A percentile compares a stretch with the other conserved stretches of the same genome.
These are phyloP conservation scores for Candida ipomoeae DNA, from an alignment of 805 yeast species.

Conservation along the genomic window DNA sequence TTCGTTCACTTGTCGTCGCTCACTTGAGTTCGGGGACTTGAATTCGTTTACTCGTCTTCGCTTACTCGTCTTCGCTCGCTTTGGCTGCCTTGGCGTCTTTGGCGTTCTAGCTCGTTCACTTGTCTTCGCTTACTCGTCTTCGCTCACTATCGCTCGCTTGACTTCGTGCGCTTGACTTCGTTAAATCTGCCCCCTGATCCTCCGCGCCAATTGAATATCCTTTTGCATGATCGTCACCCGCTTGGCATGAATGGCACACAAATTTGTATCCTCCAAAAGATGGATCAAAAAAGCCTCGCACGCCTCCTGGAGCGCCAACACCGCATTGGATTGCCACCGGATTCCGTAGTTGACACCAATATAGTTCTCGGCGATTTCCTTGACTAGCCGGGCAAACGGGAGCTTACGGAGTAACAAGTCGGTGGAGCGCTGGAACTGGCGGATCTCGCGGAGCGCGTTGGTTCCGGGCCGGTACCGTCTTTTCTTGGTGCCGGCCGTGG, in stretches of 20 bases:
- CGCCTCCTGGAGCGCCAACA: slow-evolving; percentile 76
- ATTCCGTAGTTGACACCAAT: slow-evolving; percentile 52
- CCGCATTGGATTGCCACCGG: slow-evolving; percentile 77
- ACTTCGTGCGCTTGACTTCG: too few species aligned
- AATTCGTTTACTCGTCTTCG: too few species aligned
- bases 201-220: slow-evolving; percentile 75
- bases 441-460: slow-evolving; percentile 61
- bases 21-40: too few species aligned
- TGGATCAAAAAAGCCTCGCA: slow-evolving; percentile 74
- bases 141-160: too few species aligned
- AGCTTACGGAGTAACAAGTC: slow-evolving; percentile 65
- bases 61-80: too few species aligned
- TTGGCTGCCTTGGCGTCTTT: too few species aligned
- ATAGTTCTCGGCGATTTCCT: slow-evolving; percentile 65
- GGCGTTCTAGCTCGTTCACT: too few species aligned
- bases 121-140: too few species aligned
- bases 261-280: slow-evolving; percentile 69
- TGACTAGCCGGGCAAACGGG: slow-evolving; percentile 74
- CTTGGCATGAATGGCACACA: slow-evolving; percentile 75
- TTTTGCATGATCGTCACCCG: slow-evolving; percentile 84
- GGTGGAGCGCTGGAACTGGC: slow-evolving; percentile 63
- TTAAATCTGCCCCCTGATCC: slow-evolving; percentile 55
- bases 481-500: slow-evolving; percentile 19
- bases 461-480: slow-evolving; percentile 60
- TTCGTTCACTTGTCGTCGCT: too few species aligned